A percentile compares a stretch with the other conserved stretches of the same genome.
Conservation (phyloP, 2,329 filamentous ascomycete genomes). For the Orbilia blumenaviensis region DNA sequence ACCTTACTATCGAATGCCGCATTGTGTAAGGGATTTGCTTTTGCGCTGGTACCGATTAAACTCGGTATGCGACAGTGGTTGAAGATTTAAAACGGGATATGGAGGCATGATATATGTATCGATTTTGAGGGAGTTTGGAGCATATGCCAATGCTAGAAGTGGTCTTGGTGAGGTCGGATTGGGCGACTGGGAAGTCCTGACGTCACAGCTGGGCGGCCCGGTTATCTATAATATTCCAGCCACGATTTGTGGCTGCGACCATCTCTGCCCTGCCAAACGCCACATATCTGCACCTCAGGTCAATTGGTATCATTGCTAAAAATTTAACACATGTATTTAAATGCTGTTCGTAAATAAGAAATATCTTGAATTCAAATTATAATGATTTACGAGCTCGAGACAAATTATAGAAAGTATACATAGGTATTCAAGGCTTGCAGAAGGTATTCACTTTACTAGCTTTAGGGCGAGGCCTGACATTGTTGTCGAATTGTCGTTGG, state of each 20-base stretch:
- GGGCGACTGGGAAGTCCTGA: constrained; percentile 11
- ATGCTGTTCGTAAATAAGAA: no score
- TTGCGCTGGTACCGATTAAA: background rate
- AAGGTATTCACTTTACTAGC: no score
- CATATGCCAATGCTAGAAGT: background rate
- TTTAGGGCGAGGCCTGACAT: no score
- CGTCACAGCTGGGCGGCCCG: constrained; percentile 40
- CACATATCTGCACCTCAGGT: no score
- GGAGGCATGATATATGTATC: background rate
- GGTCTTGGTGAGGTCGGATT: constrained; percentile 26
- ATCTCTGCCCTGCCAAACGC: background rate
- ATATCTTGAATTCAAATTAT: no score
- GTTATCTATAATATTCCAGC: background rate
- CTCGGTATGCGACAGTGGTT: background rate
- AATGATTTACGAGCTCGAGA: no score
- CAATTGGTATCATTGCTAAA: no score
- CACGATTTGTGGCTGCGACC: background rate
- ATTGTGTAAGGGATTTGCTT: constrained; percentile 3
- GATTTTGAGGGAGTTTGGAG: background rate
- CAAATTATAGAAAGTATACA: no score
- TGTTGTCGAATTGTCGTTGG: no score
- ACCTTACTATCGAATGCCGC: constrained; percentile 34
- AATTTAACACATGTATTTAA: no score
- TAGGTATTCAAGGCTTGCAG: no score
- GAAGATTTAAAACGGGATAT: background rate